Evolutionary conservation across 768 basidiomycete species (phyloP).

Genomic region (Krasilnikovozyma curviuscula): DNA sequence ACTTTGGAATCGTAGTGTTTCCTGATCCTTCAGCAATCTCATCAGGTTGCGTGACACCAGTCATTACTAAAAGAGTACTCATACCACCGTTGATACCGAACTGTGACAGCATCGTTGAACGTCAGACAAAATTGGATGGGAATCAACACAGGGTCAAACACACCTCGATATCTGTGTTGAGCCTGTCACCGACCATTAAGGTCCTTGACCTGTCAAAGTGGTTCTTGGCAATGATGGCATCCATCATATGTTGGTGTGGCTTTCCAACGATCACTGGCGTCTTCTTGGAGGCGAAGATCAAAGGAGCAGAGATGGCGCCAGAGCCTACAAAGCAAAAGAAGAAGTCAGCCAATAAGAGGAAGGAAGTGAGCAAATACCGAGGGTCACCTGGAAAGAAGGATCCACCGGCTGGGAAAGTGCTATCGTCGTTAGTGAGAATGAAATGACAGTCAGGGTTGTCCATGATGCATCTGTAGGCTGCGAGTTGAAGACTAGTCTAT

Average conservation of each 20-base stretch:
- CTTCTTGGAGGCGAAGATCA: slow-evolving; percentile 49
- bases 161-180: slow-evolving; percentile 67
- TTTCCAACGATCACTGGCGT: slow-evolving; percentile 72
- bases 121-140: neutral
- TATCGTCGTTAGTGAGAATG: slow-evolving; percentile 79
- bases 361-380: neutral
- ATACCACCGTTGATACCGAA: slow-evolving; percentile 79
- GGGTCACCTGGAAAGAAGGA: slow-evolving; percentile 58
- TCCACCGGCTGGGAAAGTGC: slow-evolving; percentile 60
- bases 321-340: slow-evolving; percentile 25
- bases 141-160: neutral
- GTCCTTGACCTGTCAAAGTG: slow-evolving; percentile 67
- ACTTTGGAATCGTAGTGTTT: slow-evolving; percentile 58
- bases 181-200: slow-evolving; percentile 87
- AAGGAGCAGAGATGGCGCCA: slow-evolving; percentile 63
- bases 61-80: slow-evolving; percentile 71
- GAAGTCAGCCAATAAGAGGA: neutral
- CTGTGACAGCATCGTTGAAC: slow-evolving; percentile 19
- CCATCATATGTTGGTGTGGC: slow-evolving; percentile 76
- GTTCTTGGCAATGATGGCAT: slow-evolving; percentile 74
- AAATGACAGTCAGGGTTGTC: slow-evolving; percentile 64
- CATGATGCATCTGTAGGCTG: slow-evolving; percentile 71
- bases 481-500: too few relatives aligned
- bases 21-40: slow-evolving; percentile 55
- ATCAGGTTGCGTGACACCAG: slow-evolving; percentile 60